Evolutionary conservation across 352 stramenopile species (phyloP).

Genomic region (Peronospora tabacina): DNA sequence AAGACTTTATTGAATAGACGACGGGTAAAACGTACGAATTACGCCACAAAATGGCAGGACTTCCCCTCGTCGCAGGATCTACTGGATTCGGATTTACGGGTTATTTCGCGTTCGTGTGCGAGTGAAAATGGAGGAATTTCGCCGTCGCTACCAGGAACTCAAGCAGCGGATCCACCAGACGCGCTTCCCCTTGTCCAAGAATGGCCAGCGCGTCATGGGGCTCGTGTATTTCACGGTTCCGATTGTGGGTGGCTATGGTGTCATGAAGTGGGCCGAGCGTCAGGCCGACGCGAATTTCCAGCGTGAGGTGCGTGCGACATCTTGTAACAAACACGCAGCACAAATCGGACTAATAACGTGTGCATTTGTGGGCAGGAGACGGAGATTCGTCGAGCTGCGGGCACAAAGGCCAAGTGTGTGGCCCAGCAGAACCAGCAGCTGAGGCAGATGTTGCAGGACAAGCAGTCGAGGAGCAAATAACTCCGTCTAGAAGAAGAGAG

Average conservation of each 20-base stretch:
- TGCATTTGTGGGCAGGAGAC: conserved; percentile 38
- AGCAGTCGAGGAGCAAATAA: conserved; percentile 15
- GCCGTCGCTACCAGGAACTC: conserved; percentile 72
- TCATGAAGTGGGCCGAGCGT: conserved; percentile 88
- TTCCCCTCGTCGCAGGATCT: too few relatives aligned
- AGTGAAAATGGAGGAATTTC: conserved; percentile 65
- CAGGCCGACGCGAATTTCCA: conserved; percentile 69
- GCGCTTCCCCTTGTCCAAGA: conserved; percentile 85
- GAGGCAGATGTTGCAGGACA: conserved; percentile 42
- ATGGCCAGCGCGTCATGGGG: conserved; percentile 78
- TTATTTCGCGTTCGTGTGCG: too few relatives aligned
- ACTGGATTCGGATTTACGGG: too few relatives aligned
- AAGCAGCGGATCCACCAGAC: conserved; percentile 90
- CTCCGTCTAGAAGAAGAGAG: too few relatives aligned
- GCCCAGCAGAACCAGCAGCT: conserved; percentile 67
- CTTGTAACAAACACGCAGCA: background rate
- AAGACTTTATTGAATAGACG: conserved; percentile 71
- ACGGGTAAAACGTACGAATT: too few relatives aligned
- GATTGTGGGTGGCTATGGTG: conserved; percentile 82
- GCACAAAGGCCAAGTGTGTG: conserved; percentile 39
- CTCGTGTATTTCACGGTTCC: conserved; percentile 88
- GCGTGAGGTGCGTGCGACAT: conserved; percentile 42
- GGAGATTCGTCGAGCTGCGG: conserved; percentile 52
- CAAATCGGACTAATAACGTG: background rate
- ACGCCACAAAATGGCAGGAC: too few relatives aligned